Conservation (phyloP, 2,329 filamentous ascomycete species). For the Claviceps cyperi region DNA sequence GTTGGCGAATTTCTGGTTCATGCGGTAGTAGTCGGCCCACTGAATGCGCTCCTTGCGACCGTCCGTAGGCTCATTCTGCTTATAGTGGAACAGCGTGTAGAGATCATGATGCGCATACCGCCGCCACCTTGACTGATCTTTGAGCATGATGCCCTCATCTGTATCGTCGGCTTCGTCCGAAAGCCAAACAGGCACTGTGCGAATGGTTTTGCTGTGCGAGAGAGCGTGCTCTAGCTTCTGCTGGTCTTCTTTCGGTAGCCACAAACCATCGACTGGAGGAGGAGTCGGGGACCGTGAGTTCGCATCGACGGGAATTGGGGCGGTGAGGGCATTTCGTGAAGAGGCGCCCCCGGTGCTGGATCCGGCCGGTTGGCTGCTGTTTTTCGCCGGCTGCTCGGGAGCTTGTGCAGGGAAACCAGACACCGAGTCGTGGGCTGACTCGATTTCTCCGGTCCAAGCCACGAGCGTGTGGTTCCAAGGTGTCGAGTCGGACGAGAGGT, state of each 20-base stretch:
- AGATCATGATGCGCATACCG: constrained; percentile 83
- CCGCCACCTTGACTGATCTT: constrained; percentile 76
- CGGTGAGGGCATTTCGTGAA: constrained; percentile 59
- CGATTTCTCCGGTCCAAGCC: constrained; percentile 87
- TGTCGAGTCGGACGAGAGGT: constrained; percentile 69
- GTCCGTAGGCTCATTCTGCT: constrained; percentile 80
- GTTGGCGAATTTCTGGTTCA: constrained; percentile 88
- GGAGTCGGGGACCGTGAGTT: constrained; percentile 39
- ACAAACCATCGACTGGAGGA: constrained; percentile 51
- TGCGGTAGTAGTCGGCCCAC: constrained; percentile 84
- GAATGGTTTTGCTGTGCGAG: constrained; percentile 56
- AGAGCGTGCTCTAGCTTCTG: constrained; percentile 60
- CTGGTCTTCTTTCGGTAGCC: constrained; percentile 56
- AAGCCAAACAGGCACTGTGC: constrained; percentile 80
- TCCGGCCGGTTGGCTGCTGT: background rate
- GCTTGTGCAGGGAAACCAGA: constrained; percentile 33
- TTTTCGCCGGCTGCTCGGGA: constrained; percentile 25
- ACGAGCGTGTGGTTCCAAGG: constrained; percentile 88
- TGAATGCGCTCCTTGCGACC: constrained; percentile 66
- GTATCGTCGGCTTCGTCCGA: constrained; percentile 56
- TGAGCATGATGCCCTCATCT: constrained; percentile 56
- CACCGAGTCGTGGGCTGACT: constrained; percentile 29
- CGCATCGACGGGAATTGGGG: constrained; percentile 61
- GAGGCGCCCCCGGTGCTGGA: constrained; percentile 32
- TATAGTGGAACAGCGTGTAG: constrained; percentile 91